phyloP scores from a whole-genome alignment of 176 grass and related monocot genomes.

The Aegilops speltoides region DNA sequence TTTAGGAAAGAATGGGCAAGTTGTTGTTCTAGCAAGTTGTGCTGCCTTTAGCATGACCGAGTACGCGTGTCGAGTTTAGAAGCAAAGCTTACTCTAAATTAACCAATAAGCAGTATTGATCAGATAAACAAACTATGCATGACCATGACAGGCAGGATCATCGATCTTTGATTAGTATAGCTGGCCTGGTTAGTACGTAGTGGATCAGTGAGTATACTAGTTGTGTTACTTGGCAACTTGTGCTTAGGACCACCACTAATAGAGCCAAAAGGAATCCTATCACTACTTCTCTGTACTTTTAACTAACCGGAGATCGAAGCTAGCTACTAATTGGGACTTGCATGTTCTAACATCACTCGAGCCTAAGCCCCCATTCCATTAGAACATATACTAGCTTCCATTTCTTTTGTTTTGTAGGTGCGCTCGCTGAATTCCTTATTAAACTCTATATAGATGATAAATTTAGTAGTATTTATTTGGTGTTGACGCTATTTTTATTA shows the following conservation, averaged over 20 bases:
- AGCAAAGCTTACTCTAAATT: slow-evolving; percentile 5
- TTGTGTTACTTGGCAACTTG: neutral
- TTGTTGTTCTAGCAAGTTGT: neutral
- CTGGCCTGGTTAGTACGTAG: neutral
- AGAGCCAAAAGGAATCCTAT: neutral
- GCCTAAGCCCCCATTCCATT: too few relatives aligned
- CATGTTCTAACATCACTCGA: too few relatives aligned
- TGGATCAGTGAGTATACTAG: neutral
- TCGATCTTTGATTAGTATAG: neutral
- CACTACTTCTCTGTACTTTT: neutral
- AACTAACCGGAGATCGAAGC: neutral
- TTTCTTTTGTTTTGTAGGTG: too few relatives aligned
- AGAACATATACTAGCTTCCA: too few relatives aligned
- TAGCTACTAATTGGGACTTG: neutral
- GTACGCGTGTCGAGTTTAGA: slow-evolving; percentile 5
- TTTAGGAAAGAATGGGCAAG: neutral
- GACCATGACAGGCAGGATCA: neutral
- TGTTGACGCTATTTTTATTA: too few relatives aligned
- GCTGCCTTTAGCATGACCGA: neutral
- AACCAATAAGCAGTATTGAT: neutral
- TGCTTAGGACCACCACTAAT: slow-evolving; percentile 1
- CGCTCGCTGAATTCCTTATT: too few relatives aligned
- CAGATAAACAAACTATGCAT: neutral
- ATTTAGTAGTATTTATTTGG: too few relatives aligned
- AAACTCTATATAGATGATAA: too few relatives aligned